Evolutionary conservation across 257 asterid species (phyloP).

Genomic region (Voacanga thouarsii): DNA sequence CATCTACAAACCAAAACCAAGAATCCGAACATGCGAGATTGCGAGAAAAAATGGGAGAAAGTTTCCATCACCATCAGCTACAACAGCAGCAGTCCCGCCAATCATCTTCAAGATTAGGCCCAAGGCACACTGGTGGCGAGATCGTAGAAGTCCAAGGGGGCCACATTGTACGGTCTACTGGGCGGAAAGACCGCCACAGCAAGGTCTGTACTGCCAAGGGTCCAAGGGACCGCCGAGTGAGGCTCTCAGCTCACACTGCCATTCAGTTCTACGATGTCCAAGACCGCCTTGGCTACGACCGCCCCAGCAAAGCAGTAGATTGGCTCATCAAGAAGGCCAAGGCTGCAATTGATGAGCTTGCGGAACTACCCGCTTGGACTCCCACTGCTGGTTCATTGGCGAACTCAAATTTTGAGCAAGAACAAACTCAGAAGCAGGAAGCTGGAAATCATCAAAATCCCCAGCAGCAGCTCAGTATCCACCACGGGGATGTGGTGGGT

Average conservation of each 20-base stretch:
- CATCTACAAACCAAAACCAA: conserved; percentile 39
- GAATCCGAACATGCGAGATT: conserved; percentile 64
- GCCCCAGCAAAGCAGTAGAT: conserved; percentile 99
- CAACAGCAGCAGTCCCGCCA: conserved; percentile 22
- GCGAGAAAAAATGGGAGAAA: conserved; percentile 50
- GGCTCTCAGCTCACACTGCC: conserved; percentile 98
- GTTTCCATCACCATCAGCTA: conserved; percentile 22
- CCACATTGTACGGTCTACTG: conserved; percentile 94
- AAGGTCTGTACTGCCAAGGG: conserved; percentile 99
- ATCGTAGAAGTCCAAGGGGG: conserved; percentile 96
- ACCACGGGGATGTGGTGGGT: conserved; percentile 26
- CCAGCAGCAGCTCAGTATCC: conserved; percentile 20
- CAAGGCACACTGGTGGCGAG: conserved; percentile 51
- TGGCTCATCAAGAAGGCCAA: conserved; percentile 95
- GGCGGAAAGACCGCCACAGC: conserved; percentile 98
- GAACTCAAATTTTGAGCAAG: conserved; percentile 27
- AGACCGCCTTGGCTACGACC: conserved; percentile 96
- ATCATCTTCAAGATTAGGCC: conserved; percentile 48
- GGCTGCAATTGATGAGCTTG: conserved; percentile 89
- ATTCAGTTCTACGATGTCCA: conserved; percentile 97
- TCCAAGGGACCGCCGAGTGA: conserved; percentile 94
- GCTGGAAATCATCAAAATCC: conserved; percentile 9
- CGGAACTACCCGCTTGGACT: conserved; percentile 90
- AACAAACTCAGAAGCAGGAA: conserved; percentile 22
- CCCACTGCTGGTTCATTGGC: conserved; percentile 51